These are phyloP conservation scores for Silene latifolia DNA, from an alignment of 148 eudicot species.

Conservation along the genomic window DNA sequence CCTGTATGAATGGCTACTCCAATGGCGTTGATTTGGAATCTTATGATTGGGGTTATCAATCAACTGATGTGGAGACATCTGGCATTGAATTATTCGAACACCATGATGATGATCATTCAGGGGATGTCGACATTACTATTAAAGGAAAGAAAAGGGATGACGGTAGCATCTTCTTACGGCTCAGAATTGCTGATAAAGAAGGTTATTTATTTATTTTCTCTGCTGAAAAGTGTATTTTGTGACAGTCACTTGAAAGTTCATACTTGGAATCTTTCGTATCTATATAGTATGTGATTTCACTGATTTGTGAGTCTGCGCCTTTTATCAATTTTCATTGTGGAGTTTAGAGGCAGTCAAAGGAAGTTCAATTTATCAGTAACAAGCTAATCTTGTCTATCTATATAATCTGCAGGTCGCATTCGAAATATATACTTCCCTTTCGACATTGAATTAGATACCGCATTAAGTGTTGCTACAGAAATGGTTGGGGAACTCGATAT, in stretches of 20 bases:
- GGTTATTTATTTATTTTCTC: conserved; percentile 33
- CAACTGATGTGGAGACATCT: conserved; percentile 39
- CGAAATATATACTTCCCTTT: conserved; percentile 81
- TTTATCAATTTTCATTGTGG: background rate
- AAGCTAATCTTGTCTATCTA: conserved; percentile 7
- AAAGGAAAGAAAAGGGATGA: conserved; percentile 72
- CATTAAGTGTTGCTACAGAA: conserved; percentile 80
- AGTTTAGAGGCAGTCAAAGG: background rate
- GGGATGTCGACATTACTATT: conserved; percentile 55
- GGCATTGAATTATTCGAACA: conserved; percentile 56
- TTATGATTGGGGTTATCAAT: conserved; percentile 43
- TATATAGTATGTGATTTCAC: background rate
- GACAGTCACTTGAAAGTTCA: background rate
- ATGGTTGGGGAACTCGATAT: conserved; percentile 83
- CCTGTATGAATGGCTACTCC: conserved; percentile 36
- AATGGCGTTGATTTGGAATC: conserved; percentile 35
- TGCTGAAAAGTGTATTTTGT: background rate
- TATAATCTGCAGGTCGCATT: conserved; percentile 45
- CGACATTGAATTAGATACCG: conserved; percentile 63
- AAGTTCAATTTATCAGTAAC: background rate
- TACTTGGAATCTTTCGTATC: background rate
- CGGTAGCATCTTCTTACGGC: conserved; percentile 66
- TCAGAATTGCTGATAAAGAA: conserved; percentile 68
- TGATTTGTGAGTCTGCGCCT: background rate
- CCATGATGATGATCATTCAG: conserved; percentile 46